phyloP scores from a whole-genome alignment of 371 early-diverging fungal species.

The Batkoa obscura region DNA sequence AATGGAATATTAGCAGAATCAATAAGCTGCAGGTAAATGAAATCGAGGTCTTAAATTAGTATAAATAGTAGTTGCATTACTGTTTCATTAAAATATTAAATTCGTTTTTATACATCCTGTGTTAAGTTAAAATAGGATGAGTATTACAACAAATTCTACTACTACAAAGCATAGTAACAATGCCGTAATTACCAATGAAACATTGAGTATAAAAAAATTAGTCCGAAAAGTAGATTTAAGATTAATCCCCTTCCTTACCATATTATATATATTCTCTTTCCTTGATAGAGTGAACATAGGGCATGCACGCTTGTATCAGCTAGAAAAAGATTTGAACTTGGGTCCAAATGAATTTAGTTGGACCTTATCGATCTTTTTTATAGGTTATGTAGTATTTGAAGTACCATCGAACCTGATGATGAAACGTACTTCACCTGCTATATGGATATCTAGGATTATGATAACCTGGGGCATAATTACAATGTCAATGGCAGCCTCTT shows the following conservation, averaged over 20 bases:
- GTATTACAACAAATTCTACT: no score
- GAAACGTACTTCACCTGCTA: conserved; percentile 33
- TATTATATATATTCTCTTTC: conserved; percentile 28
- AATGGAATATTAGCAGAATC: no score
- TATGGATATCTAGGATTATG: conserved; percentile 54
- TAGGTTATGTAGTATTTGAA: conserved; percentile 37
- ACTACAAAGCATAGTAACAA: no score
- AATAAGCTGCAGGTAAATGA: no score
- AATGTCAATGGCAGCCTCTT: conserved; percentile 17
- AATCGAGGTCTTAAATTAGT: no score
- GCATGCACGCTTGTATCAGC: conserved; percentile 22
- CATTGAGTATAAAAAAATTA: conserved; percentile 8
- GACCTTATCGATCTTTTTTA: conserved; percentile 2
- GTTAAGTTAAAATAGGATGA: no score
- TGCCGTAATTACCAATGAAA: no score
- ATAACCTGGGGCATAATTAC: conserved; percentile 32
- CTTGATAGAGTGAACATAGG: conserved; percentile 42
- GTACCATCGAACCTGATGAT: conserved; percentile 39
- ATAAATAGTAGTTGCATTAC: no score
- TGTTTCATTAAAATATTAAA: no score
- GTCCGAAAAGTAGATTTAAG: conserved; percentile 29
- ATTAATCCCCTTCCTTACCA: conserved; percentile 26
- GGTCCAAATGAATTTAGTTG: neutral
- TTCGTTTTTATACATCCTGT: no score
- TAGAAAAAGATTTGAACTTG: conserved; percentile 15